Percentiles rank a stretch among this genome's conserved stretches.
Evolutionary conservation across 2,329 filamentous ascomycete species (phyloP).

Genomic region (Sphaerulina vaccinii): DNA sequence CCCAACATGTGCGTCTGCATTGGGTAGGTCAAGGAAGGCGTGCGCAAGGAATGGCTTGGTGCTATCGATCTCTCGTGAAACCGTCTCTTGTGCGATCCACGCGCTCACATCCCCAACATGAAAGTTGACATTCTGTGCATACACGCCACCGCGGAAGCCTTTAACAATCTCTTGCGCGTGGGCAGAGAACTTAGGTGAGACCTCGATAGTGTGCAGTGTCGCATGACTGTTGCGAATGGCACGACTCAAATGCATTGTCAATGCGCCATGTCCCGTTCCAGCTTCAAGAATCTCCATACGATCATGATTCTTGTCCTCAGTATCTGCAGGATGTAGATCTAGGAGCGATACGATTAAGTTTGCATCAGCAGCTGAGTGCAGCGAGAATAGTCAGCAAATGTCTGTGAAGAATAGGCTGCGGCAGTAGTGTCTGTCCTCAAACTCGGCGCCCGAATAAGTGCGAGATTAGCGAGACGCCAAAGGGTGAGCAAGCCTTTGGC

Average conservation of each 20-base stretch:
- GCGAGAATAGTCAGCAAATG: neutral
- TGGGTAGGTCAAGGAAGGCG: constrained; percentile 72
- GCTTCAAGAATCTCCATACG: constrained; percentile 77
- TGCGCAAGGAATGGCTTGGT: constrained; percentile 69
- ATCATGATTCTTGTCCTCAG: constrained; percentile 31
- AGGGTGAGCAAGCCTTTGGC: too few species aligned
- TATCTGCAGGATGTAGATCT: constrained; percentile 63
- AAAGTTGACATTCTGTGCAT: constrained; percentile 70
- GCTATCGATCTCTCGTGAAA: constrained; percentile 33
- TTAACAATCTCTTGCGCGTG: constrained; percentile 65
- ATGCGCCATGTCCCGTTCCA: constrained; percentile 78
- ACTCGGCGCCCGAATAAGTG: too few species aligned
- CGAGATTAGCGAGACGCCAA: too few species aligned
- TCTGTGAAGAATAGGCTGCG: too few species aligned
- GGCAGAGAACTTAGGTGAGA: constrained; percentile 59
- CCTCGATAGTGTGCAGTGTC: constrained; percentile 71
- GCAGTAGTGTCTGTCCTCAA: too few species aligned
- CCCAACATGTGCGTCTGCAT: constrained; percentile 54
- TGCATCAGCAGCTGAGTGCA: constrained; percentile 58
- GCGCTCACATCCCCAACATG: constrained; percentile 65
- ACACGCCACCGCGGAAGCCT: constrained; percentile 68
- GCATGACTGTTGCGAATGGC: constrained; percentile 62
- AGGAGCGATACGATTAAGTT: constrained; percentile 72
- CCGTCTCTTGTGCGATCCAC: constrained; percentile 59
- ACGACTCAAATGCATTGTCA: constrained; percentile 72